Conservation (phyloP, 805 yeast species). For the Komagataella mondaviorum region DNA sequence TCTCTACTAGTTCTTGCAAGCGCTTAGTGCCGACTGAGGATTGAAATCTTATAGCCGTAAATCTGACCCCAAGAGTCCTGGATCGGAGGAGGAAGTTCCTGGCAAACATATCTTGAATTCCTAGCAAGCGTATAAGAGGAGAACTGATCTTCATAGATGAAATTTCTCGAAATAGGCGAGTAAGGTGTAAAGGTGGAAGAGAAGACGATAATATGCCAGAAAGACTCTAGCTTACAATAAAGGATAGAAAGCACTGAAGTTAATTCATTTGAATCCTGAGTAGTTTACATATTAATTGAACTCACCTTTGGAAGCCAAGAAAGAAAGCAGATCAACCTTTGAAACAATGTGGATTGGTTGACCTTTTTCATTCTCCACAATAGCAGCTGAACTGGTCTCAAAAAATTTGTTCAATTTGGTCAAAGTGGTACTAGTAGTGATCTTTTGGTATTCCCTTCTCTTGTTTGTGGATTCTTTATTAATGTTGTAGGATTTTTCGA, state of each 20-base stretch:
- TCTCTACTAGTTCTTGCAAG: constrained; percentile 9
- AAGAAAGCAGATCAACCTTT: constrained; percentile 68
- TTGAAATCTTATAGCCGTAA: constrained; percentile 2
- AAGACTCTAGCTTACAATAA: not conserved
- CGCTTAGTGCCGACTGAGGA: constrained; percentile 4
- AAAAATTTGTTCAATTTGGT: constrained; percentile 63
- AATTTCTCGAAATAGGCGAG: not conserved
- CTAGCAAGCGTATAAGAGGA: not conserved
- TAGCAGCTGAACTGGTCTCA: constrained; percentile 75
- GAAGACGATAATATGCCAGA: not conserved
- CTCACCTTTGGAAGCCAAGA: constrained; percentile 18
- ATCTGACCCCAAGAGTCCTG: not conserved
- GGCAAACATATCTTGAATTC: not conserved
- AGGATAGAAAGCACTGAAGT: not conserved
- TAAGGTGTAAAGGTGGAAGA: not conserved
- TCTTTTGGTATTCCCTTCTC: constrained; percentile 52
- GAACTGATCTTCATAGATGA: not conserved
- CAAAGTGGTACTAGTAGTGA: constrained; percentile 53
- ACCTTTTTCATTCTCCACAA: constrained; percentile 58
- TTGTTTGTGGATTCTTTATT: constrained; percentile 40
- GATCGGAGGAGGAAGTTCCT: not conserved
- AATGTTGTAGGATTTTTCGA: constrained; percentile 50
- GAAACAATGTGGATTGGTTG: constrained; percentile 78
- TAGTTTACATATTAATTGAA: not conserved
- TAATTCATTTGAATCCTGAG: not conserved